A percentile compares a stretch with the other conserved stretches of the same genome.
These are phyloP conservation scores for Sclerotinia spermophila DNA, from an alignment of 2,329 filamentous ascomycete genomes.

Conservation along the genomic window DNA sequence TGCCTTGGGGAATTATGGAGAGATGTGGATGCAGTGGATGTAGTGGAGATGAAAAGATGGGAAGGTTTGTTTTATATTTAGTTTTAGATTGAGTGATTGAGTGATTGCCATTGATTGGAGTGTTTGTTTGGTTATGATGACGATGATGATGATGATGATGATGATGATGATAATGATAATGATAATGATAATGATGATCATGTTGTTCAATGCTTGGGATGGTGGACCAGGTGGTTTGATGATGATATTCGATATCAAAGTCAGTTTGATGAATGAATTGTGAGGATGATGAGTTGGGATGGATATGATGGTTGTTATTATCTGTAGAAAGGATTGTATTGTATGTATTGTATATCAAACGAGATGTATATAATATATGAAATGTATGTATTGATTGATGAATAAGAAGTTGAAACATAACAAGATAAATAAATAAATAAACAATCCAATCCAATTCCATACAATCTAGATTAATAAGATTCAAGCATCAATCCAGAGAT, in stretches of 20 bases:
- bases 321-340: too few relatives aligned
- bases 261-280: background rate
- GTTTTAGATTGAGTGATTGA: background rate
- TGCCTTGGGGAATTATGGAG: background rate
- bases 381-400: background rate
- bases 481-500: background rate
- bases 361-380: too few relatives aligned
- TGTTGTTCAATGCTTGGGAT: background rate
- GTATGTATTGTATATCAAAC: background rate
- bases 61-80: slow-evolving; percentile 2
- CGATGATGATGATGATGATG: background rate
- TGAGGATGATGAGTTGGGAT: background rate
- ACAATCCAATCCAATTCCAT: too few relatives aligned
- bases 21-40: background rate
- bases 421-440: too few relatives aligned
- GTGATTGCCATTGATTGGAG: too few relatives aligned
- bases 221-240: background rate
- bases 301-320: too few relatives aligned
- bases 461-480: background rate
- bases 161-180: background rate
- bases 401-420: background rate
- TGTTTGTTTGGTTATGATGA: background rate
- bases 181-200: too few relatives aligned
- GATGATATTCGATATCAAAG: background rate
- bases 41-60: background rate